Base-by-base conservation (phyloP, 2,329 filamentous ascomycete genomes). In the Diplocarpon rosae region DNA sequence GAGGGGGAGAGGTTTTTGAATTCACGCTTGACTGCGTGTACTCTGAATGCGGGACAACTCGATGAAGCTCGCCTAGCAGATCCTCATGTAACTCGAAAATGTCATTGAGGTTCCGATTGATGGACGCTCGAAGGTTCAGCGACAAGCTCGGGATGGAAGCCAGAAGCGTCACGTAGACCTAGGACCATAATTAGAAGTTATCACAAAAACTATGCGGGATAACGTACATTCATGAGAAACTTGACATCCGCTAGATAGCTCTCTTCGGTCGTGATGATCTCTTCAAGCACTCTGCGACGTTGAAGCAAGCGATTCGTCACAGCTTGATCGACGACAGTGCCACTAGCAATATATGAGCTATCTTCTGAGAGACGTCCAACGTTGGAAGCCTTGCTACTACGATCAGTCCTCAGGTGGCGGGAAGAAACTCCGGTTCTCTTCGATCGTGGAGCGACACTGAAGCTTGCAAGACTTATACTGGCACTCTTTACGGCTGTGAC, bases 201-300 rank as follows among this genome's bases (percentile, higher is more conserved):
- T 65, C 58, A 76, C 87, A 85, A 63, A 88, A 85, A 32, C 59
- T 82, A 84, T 54, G 11, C 14, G 4, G 28, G 38, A 57, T 67
- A 66, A 58, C 78, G 60, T 67, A 90, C 89, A 65, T 93, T 88
- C 61, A 84, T 83, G 47, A 96, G 69, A 52, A 92, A 87, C 56
- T 86, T 86, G 46, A 96, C 65, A 57, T 95, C 90, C 13, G 81
- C 78, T 55, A 96, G 80, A 61, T 96, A 96, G 57, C 82, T 78
- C 60, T 92, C 84, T 63, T 96, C 92, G 0, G 89, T 94, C 45
- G 68, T 75, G 49, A 95, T 78, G 40, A 96, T 69, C 65, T 96
- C 92, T 59, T 92, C 85, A 30, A 96, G 65, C 32, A 94, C 79
- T 50, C 81, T 79, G 12, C 86, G 78, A 49, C 92, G 77, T 57